Evolutionary conservation across 257 asterid species (phyloP).

Genomic region (Capsicum rhomboideum): DNA sequence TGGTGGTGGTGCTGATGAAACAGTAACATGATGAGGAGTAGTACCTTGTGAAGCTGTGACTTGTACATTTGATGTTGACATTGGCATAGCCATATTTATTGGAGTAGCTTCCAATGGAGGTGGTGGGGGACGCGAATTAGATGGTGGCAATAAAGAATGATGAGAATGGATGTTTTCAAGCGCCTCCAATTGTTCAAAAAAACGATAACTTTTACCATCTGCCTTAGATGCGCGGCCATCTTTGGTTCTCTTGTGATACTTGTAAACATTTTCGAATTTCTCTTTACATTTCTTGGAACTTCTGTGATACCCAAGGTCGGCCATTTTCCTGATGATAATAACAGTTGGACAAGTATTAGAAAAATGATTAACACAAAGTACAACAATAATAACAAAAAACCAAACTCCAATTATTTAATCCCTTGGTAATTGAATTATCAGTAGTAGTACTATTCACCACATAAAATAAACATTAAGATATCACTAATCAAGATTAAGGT

Average conservation of each 20-base stretch:
- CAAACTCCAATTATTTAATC: not conserved
- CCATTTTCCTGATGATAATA: slow-evolving; percentile 67
- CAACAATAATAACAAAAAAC: not conserved
- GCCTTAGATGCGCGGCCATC: slow-evolving; percentile 81
- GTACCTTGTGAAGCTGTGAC: slow-evolving; percentile 9
- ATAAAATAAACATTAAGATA: slow-evolving; percentile 31
- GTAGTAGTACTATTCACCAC: slow-evolving; percentile 7
- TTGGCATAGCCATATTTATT: slow-evolving; percentile 6
- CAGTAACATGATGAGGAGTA: slow-evolving; percentile 27
- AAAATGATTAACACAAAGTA: not conserved
- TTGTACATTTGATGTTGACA: slow-evolving; percentile 5
- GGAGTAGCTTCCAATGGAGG: slow-evolving; percentile 21
- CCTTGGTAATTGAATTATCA: slow-evolving; percentile 10
- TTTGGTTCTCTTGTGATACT: slow-evolving; percentile 83
- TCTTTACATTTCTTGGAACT: slow-evolving; percentile 87
- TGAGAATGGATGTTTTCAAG: slow-evolving; percentile 38
- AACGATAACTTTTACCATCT: slow-evolving; percentile 77
- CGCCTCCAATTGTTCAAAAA: slow-evolving; percentile 82
- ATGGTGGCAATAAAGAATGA: slow-evolving; percentile 4
- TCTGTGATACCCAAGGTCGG: slow-evolving; percentile 78
- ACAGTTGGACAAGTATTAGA: not conserved
- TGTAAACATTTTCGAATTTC: slow-evolving; percentile 88
- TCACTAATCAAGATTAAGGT: not conserved
- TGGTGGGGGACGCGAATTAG: slow-evolving; percentile 25
- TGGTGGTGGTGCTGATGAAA: slow-evolving; percentile 40